A percentile compares a stretch with the other conserved stretches of the same genome.
These are phyloP conservation scores for Sphaerulina vaccinii DNA, from an alignment of 2,329 filamentous ascomycete genomes.

Conservation along the genomic window DNA sequence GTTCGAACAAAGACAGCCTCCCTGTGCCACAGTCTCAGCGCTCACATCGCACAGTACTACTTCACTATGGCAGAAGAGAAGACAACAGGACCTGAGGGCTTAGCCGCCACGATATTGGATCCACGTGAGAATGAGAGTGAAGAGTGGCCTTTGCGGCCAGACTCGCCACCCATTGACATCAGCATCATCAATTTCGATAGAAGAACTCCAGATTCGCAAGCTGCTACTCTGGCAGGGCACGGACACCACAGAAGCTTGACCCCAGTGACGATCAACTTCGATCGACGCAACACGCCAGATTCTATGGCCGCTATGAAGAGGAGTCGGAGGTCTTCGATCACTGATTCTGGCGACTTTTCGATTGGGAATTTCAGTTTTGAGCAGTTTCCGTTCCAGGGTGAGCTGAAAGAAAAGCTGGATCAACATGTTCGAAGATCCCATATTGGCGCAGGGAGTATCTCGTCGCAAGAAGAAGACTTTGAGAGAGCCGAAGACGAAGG, in stretches of 20 bases:
- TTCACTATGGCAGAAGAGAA: neutral
- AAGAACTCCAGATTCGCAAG: conserved; percentile 8
- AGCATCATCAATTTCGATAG: conserved; percentile 9
- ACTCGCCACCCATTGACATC: conserved; percentile 9
- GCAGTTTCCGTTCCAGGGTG: conserved; percentile 10
- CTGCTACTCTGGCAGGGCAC: conserved; percentile 3
- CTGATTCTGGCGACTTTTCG: conserved; percentile 11
- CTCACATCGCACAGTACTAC: neutral
- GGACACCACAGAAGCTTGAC: conserved; percentile 4
- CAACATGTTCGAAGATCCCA: conserved; percentile 10
- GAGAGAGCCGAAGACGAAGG: neutral
- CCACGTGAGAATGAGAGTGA: neutral
- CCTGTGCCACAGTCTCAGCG: neutral
- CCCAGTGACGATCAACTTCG: conserved; percentile 8
- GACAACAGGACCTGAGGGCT: neutral
- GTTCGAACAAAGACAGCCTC: neutral
- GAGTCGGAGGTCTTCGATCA: conserved; percentile 13
- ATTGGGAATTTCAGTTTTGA: conserved; percentile 15
- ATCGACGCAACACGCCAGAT: conserved; percentile 9
- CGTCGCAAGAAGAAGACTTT: neutral
- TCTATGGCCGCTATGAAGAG: conserved; percentile 12
- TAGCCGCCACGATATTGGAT: neutral
- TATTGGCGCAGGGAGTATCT: neutral
- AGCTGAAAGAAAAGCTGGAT: conserved; percentile 13
- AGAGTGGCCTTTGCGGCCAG: conserved; percentile 10